Evolutionary conservation across 129 eudicot genomes (phyloP), one percentile per base, ranked within the genome.

Genomic region (Dittrichia graveolens): DNA sequence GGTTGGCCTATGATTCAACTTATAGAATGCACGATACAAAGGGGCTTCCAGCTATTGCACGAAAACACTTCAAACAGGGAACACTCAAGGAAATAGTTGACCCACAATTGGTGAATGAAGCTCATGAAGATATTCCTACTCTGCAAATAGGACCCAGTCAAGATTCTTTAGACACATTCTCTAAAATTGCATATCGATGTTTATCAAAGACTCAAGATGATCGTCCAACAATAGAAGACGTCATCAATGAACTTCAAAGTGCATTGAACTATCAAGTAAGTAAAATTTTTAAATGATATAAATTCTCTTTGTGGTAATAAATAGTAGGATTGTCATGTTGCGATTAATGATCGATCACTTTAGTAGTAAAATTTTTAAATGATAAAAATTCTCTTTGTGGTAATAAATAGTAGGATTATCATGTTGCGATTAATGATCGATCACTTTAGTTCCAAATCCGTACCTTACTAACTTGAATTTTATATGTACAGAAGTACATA

Each of bases 71-170:
- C n/a, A 19, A 14, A 0, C 2, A 47, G 0, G 59, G 72, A 7
- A 31, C 0, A 6, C 12, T 24, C 7, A 67, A 47, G 11, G 58
- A 46, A 12, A 67, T 67, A 12, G 3, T 67, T 6, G 72, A 67
- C 35, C 56, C 58, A 5, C 44, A 5, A 65, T 11, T 65, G 8
- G 42, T 2, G 52, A 37, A 41, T 40, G 69, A 63, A 14, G 3
- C 4, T 55, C 37, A 55, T 15, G 13, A n/a, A 8, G 15, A 41
- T 14, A 15, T 0, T 7, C 42, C 42, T 41, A 7, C 50, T 31
- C 45, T 67, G 35, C 47, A n/a, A 7, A 48, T 6, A 34, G 72
- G 72, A 14, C 72, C 72, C 3, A 46, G 48, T 48, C 35, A 67
- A 48, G 45, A 67, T 35, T 67, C 72, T 47, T 12, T 67, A 5